phyloP scores from a whole-genome alignment of 441 rosid genomes.

The Corymbia calophylla region DNA sequence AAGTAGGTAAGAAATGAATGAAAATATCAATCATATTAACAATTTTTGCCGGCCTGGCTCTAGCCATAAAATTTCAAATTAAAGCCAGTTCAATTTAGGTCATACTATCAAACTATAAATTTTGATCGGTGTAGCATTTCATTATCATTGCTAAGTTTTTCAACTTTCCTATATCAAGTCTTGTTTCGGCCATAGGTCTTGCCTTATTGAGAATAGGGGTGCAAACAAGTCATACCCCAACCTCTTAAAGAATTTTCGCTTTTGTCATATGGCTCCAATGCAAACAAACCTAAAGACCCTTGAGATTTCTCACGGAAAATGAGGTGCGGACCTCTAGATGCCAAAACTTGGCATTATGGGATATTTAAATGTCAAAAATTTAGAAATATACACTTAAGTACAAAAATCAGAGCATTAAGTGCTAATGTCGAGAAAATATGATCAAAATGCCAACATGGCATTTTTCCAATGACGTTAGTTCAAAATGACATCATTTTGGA shows the following conservation, averaged over 20 bases:
- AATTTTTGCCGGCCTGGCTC: not conserved
- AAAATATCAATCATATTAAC: not conserved
- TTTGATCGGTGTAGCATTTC: not conserved
- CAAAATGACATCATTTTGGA: too few relatives aligned
- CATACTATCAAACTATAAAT: not conserved
- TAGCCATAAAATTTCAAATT: not conserved
- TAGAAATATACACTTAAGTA: too few relatives aligned
- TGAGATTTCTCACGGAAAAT: not conserved
- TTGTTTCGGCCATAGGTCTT: not conserved
- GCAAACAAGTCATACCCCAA: not conserved
- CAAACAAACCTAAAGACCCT: not conserved
- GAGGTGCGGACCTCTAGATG: too few relatives aligned
- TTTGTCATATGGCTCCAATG: not conserved
- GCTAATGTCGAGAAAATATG: too few relatives aligned
- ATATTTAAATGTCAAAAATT: too few relatives aligned
- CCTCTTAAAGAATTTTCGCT: too few relatives aligned
- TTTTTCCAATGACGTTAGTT: too few relatives aligned
- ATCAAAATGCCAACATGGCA: too few relatives aligned
- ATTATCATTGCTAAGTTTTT: not conserved
- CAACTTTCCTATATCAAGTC: not conserved
- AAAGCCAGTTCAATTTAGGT: not conserved
- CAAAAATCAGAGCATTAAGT: too few relatives aligned
- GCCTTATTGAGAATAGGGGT: not conserved
- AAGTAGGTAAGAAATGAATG: not conserved
- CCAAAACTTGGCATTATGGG: too few relatives aligned